Conservation (phyloP, 2,329 filamentous ascomycete species). For the Trichothecium roseum region DNA sequence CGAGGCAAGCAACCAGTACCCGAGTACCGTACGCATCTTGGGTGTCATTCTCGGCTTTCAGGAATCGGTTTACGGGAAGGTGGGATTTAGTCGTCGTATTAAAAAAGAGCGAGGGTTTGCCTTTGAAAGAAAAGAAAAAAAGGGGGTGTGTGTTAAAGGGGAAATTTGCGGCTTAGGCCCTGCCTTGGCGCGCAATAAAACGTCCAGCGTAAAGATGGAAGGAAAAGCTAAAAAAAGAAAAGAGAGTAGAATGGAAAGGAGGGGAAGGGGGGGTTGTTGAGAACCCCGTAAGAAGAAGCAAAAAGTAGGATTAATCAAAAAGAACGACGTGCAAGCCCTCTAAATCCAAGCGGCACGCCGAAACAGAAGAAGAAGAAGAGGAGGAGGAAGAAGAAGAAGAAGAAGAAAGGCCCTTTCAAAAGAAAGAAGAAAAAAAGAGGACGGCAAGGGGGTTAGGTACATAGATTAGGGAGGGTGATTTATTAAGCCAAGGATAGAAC, state of each 20-base stretch:
- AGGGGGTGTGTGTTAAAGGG: too few species aligned
- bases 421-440: conserved; percentile 2
- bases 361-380: conserved; percentile 1
- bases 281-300: background rate
- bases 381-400: conserved; percentile 1
- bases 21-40: background rate
- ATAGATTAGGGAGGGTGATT: too few species aligned
- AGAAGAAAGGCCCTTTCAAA: background rate
- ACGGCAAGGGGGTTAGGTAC: too few species aligned
- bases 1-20: background rate
- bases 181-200: too few species aligned
- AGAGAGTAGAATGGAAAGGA: background rate
- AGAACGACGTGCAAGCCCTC: background rate
- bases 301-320: conserved; percentile 1
- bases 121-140: too few species aligned
- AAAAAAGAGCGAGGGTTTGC: too few species aligned
- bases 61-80: too few species aligned
- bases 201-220: too few species aligned
- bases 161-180: too few species aligned
- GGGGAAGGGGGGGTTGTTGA: background rate
- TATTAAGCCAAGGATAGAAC: too few species aligned
- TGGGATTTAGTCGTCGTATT: too few species aligned
- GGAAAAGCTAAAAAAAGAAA: background rate
- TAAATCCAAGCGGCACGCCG: background rate
- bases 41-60: too few species aligned